phyloP scores from a whole-genome alignment of 176 grass and related monocot genomes.

The Elymus sibiricus region DNA sequence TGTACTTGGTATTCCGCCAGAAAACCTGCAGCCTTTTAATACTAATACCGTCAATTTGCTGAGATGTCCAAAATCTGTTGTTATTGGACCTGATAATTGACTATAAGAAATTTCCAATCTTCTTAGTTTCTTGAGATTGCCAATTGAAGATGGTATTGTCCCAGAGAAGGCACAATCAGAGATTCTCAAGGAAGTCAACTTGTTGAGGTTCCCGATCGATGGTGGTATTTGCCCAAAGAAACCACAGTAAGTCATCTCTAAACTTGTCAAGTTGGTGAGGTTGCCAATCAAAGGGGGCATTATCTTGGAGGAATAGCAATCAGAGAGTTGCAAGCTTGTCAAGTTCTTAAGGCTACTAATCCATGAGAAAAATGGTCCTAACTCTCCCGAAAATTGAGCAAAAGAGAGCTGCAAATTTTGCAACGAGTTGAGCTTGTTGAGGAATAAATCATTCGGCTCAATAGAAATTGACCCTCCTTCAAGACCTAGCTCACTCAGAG shows the following conservation, averaged over 20 bases:
- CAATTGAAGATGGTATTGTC: background rate
- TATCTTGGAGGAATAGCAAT: background rate
- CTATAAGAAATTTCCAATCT: background rate
- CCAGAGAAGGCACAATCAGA: background rate
- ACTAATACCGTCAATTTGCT: background rate
- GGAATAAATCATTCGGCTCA: background rate
- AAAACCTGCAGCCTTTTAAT: background rate
- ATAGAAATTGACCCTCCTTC: background rate
- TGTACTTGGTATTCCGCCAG: conserved; percentile 19
- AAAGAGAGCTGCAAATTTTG: background rate
- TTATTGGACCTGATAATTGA: background rate
- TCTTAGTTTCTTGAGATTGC: background rate
- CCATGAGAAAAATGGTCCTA: background rate
- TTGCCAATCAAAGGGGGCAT: background rate
- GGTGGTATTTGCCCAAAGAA: background rate
- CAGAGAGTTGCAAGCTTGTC: background rate
- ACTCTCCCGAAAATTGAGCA: background rate
- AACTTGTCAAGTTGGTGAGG: background rate
- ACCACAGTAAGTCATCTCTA: background rate
- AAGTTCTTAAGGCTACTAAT: background rate
- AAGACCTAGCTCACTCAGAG: background rate
- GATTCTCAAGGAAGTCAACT: conserved; percentile 20
- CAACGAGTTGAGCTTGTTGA: background rate
- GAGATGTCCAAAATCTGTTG: background rate
- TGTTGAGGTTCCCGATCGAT: background rate